These are phyloP conservation scores for Chamaenerion angustifolium DNA, from an alignment of 345 rosid species.

Conservation along the genomic window DNA sequence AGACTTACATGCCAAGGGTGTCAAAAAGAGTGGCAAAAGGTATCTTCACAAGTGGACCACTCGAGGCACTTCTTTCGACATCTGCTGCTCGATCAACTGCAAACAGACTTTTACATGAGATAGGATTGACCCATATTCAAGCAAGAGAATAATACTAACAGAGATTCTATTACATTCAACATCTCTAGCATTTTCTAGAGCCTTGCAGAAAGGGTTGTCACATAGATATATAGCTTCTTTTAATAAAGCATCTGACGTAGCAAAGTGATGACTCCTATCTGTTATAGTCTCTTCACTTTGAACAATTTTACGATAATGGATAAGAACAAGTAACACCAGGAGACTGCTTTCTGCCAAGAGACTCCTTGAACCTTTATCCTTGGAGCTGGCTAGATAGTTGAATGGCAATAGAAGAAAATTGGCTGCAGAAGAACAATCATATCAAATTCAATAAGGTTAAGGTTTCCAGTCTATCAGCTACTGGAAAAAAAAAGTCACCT, in stretches of 20 bases:
- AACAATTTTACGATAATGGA: constrained; percentile 58
- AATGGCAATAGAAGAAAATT: constrained; percentile 65
- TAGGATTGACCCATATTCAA: not conserved
- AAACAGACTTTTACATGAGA: constrained; percentile 12
- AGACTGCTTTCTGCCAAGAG: constrained; percentile 74
- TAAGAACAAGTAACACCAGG: constrained; percentile 71
- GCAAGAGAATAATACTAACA: constrained; percentile 5
- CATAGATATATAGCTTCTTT: constrained; percentile 34
- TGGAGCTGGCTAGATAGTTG: constrained; percentile 65
- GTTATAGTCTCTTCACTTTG: constrained; percentile 39
- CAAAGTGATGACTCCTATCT: constrained; percentile 52
- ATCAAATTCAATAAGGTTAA: constrained; percentile 1
- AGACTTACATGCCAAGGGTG: constrained; percentile 82
- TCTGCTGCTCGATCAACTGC: constrained; percentile 71
- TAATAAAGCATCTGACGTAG: constrained; percentile 44
- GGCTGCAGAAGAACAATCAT: constrained; percentile 42
- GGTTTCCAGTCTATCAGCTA: no score
- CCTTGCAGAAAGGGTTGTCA: constrained; percentile 77
- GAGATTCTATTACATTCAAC: constrained; percentile 54
- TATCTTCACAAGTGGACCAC: constrained; percentile 50
- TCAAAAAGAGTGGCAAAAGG: constrained; percentile 88
- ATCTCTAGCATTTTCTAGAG: constrained; percentile 77
- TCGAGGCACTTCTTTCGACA: constrained; percentile 53
- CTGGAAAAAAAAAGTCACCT: not conserved
- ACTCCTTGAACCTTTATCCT: constrained; percentile 43